phyloP scores from a whole-genome alignment of 176 grass and related monocot species.

The Oryza coarctata region DNA sequence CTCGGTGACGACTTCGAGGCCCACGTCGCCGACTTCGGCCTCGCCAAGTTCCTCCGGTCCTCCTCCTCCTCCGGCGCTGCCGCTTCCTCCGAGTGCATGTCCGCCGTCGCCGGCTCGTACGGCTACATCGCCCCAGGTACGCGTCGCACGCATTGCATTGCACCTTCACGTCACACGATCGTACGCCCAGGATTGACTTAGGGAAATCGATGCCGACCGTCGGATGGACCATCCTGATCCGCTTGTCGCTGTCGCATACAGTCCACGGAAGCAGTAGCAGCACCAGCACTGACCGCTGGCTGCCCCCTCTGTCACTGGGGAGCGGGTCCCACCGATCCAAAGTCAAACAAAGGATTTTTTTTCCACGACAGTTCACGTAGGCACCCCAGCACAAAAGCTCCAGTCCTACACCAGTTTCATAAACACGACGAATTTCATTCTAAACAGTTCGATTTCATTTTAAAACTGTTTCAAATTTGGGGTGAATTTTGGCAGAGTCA shows the following conservation, averaged over 20 bases:
- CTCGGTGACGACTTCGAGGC: conserved; percentile 71
- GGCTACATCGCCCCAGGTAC: conserved; percentile 96
- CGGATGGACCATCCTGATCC: background rate
- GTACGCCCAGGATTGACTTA: background rate
- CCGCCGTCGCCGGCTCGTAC: conserved; percentile 93
- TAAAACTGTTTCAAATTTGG: background rate
- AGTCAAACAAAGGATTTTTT: conserved; percentile 12
- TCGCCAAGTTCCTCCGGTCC: conserved; percentile 84
- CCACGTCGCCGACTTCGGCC: conserved; percentile 91
- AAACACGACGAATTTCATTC: background rate
- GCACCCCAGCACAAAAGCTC: no score
- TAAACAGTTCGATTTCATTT: background rate
- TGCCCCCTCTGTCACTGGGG: background rate
- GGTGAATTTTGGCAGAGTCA: background rate
- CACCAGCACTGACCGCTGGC: background rate
- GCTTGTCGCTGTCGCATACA: background rate
- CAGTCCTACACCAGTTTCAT: no score
- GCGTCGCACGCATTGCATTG: background rate
- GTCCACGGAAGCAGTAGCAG: background rate
- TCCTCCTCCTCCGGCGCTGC: conserved; percentile 8
- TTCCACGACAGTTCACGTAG: background rate
- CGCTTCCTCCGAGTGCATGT: conserved; percentile 77
- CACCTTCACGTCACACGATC: background rate
- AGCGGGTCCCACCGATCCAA: background rate
- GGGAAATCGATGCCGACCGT: no score